Evolutionary conservation across 2,329 filamentous ascomycete species (phyloP).

Genomic region (Calonectria henricotiae): DNA sequence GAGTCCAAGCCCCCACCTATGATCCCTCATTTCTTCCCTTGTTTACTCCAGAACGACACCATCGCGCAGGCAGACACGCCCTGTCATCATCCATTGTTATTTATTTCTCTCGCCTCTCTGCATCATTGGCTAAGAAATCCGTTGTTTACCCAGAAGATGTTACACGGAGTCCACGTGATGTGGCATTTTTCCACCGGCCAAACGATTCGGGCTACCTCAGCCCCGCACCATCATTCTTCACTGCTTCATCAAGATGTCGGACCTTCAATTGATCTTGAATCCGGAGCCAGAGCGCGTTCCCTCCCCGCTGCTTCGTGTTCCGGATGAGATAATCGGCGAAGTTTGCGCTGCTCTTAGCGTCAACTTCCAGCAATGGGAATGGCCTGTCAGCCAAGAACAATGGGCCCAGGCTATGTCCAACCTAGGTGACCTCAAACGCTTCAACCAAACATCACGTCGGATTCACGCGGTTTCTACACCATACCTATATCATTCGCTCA

Average conservation of each 20-base stretch:
- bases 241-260: not conserved
- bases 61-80: not conserved
- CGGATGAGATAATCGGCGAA: not conserved
- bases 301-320: not conserved
- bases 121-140: not conserved
- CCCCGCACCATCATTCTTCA: not conserved
- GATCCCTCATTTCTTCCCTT: not conserved
- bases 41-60: not conserved
- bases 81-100: not conserved
- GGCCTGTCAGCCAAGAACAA: not conserved
- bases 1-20: too few species aligned
- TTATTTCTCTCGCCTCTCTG: not conserved
- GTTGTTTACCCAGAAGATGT: not conserved
- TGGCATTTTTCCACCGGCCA: not conserved
- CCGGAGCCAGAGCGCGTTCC: not conserved
- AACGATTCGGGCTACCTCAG: not conserved
- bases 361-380: not conserved
- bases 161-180: constrained; percentile 1
- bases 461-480: not conserved
- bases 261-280: not conserved
- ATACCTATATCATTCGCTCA: not conserved
- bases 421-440: not conserved
- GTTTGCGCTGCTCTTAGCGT: not conserved
- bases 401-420: not conserved
- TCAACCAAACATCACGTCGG: not conserved